A percentile compares a stretch with the other conserved stretches of the same genome.
These are phyloP conservation scores for Haemoproteus tartakovskyi DNA, from an alignment of 169 alveolate species.

Conservation along the genomic window DNA sequence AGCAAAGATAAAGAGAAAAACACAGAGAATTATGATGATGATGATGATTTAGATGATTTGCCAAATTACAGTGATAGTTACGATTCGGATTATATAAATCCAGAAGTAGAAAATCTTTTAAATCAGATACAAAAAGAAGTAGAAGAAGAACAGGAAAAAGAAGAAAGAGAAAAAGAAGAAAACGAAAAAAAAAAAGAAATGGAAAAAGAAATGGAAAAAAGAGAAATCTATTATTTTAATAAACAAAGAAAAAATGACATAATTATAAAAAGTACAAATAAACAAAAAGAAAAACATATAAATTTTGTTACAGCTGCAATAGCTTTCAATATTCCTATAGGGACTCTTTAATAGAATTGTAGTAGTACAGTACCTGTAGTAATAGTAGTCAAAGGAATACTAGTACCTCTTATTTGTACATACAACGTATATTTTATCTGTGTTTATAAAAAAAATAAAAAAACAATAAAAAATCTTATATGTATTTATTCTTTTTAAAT, in stretches of 20 bases:
- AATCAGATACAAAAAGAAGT: constrained; percentile 14
- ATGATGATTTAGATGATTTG: no score
- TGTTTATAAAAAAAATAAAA: no score
- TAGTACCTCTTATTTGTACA: background rate
- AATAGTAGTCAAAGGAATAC: background rate
- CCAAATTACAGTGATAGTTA: no score
- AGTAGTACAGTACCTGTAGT: background rate
- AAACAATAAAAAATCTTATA: no score
- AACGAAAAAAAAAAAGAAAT: background rate
- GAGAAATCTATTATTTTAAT: background rate
- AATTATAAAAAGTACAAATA: background rate
- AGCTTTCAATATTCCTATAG: constrained; percentile 45
- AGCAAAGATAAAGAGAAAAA: no score
- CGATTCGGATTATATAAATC: no score
- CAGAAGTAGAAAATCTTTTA: background rate
- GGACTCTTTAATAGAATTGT: constrained; percentile 7
- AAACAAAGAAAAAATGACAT: no score
- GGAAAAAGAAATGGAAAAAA: background rate
- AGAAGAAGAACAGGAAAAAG: constrained; percentile 4
- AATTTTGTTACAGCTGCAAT: constrained; percentile 18
- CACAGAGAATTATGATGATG: no score
- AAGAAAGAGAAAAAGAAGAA: background rate
- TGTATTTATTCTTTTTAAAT: no score
- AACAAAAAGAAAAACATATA: constrained; percentile 1
- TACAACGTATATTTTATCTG: no score